These are phyloP conservation scores for Cucurbitaria berberidis DNA, from an alignment of 2,329 filamentous ascomycete genomes.

Conservation along the genomic window DNA sequence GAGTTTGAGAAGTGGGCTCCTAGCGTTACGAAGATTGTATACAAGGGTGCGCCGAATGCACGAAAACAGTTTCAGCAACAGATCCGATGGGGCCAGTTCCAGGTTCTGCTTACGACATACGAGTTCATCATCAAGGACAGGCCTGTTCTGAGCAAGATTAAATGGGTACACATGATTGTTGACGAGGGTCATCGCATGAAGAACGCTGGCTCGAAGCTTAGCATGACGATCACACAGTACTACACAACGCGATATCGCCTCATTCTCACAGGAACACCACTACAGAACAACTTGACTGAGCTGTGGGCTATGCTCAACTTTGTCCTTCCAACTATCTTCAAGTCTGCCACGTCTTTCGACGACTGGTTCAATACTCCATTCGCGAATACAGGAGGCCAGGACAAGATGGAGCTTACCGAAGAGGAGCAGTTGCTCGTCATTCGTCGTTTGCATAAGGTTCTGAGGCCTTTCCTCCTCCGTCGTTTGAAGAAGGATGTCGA, in stretches of 20 bases:
- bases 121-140: slow-evolving; percentile 99
- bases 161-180: slow-evolving; percentile 99
- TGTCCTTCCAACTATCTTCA: slow-evolving; percentile 97
- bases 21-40: slow-evolving; percentile 83
- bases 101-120: slow-evolving; percentile 95
- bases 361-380: slow-evolving; percentile 99
- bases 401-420: slow-evolving; percentile 99
- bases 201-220: slow-evolving; percentile 95
- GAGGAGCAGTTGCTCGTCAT: slow-evolving; percentile 99
- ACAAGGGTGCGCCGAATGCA: slow-evolving; percentile 90
- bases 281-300: slow-evolving; percentile 96
- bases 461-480: slow-evolving; percentile 94
- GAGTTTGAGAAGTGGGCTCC: slow-evolving; percentile 99
- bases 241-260: slow-evolving; percentile 94
- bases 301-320: slow-evolving; percentile 99
- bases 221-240: slow-evolving; percentile 91
- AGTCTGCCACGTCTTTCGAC: slow-evolving; percentile 97
- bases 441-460: slow-evolving; percentile 95
- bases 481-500: slow-evolving; percentile 99
- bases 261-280: slow-evolving; percentile 94
- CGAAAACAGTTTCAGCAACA: slow-evolving; percentile 92
- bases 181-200: slow-evolving; percentile 99
- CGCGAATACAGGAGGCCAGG: slow-evolving; percentile 95
- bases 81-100: slow-evolving; percentile 93
- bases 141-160: slow-evolving; percentile 94